A percentile compares a stretch with the other conserved stretches of the same genome.
These are phyloP conservation scores for Syzygium aqueum DNA, from an alignment of 345 rosid species.

Conservation along the genomic window DNA sequence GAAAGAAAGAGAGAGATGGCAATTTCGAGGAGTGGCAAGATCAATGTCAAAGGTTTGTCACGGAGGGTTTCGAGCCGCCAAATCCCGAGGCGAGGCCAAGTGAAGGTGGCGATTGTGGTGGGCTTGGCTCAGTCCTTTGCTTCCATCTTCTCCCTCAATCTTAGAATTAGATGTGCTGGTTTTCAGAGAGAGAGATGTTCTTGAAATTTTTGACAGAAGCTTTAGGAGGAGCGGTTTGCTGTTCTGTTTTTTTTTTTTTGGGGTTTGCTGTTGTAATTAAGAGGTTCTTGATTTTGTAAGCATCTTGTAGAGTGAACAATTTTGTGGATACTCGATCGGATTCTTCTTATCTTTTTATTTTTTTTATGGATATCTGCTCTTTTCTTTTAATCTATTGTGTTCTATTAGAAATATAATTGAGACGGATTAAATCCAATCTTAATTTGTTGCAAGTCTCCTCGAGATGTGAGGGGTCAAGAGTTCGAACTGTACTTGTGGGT, in stretches of 20 bases:
- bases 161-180: background rate
- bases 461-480: background rate
- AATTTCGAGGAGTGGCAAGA: conserved; percentile 13
- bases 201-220: background rate
- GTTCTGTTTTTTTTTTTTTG: no score
- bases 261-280: background rate
- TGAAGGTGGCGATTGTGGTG: conserved; percentile 55
- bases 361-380: background rate
- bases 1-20: conserved; percentile 17
- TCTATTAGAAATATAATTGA: background rate
- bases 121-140: conserved; percentile 49
- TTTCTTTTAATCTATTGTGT: background rate
- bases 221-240: background rate
- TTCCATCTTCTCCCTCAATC: conserved; percentile 32
- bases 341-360: background rate
- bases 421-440: background rate
- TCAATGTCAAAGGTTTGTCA: conserved; percentile 16
- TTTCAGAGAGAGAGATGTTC: background rate
- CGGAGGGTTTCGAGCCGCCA: conserved; percentile 34
- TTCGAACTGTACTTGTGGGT: background rate
- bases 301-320: background rate
- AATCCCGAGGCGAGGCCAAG: conserved; percentile 68
- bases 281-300: background rate
- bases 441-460: background rate
- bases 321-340: background rate